Conservation (phyloP, 2,329 filamentous ascomycete genomes). For the Hirsutella minnesotensis region DNA sequence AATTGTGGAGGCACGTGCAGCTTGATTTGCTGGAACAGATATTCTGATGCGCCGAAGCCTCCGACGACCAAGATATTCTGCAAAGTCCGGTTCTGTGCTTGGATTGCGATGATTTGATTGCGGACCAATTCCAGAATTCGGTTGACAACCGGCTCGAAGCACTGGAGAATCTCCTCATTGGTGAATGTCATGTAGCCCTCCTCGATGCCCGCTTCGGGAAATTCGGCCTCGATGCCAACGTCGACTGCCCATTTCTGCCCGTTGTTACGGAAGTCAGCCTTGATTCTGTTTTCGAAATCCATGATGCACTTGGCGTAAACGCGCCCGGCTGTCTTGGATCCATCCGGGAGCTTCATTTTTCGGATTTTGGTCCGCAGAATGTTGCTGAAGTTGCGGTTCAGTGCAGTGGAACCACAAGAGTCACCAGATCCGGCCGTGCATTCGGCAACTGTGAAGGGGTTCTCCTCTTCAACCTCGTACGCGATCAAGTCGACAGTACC, state of each 20-base stretch:
- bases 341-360: conserved; percentile 97
- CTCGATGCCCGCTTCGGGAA: conserved; percentile 93
- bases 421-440: conserved; percentile 96
- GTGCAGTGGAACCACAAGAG: conserved; percentile 93
- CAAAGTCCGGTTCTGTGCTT: conserved; percentile 85
- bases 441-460: conserved; percentile 91
- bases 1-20: conserved; percentile 96
- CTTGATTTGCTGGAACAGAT: conserved; percentile 99
- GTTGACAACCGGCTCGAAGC: conserved; percentile 97
- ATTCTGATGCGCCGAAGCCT: conserved; percentile 96
- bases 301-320: conserved; percentile 99
- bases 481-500: conserved; percentile 98
- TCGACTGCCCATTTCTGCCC: conserved; percentile 99
- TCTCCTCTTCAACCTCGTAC: conserved; percentile 96
- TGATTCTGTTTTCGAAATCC: conserved; percentile 99
- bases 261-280: conserved; percentile 98
- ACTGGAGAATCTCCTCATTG: conserved; percentile 97
- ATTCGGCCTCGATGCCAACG: conserved; percentile 96
- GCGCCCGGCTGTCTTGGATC: conserved; percentile 92
- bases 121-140: conserved; percentile 89
- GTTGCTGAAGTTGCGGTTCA: conserved; percentile 98
- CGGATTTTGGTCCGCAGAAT: conserved; percentile 94
- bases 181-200: conserved; percentile 99
- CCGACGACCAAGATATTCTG: conserved; percentile 97
- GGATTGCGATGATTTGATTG: conserved; percentile 98